Conservation (phyloP, 2,329 filamentous ascomycete genomes). For the Pestalotiopsis sp. region DNA sequence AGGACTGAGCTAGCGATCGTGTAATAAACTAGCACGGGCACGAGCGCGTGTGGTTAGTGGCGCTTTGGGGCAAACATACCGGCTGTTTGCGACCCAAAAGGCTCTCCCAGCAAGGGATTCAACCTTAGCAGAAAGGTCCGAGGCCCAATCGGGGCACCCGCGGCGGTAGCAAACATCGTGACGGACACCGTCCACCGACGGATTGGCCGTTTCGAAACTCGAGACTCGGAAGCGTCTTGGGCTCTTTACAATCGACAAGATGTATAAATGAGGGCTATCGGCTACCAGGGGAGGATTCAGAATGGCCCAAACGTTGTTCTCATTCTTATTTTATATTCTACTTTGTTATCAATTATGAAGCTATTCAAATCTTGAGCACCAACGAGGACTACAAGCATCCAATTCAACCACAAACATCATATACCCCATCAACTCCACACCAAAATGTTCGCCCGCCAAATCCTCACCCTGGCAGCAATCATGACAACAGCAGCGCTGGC, state of each 20-base stretch:
- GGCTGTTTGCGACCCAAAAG: neutral
- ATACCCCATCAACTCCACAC: neutral
- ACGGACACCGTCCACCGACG: neutral
- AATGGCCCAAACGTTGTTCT: too few relatives aligned
- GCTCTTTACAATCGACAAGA: accelerated
- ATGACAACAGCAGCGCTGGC: neutral
- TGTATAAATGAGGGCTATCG: too few relatives aligned
- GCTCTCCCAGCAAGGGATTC: neutral
- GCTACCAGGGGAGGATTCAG: too few relatives aligned
- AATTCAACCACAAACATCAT: neutral
- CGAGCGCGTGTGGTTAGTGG: neutral
- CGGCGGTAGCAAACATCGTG: neutral
- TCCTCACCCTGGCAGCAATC: neutral
- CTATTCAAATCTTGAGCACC: too few relatives aligned
- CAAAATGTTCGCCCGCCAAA: neutral
- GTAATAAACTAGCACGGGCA: neutral
- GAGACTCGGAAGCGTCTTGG: too few relatives aligned
- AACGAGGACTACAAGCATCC: neutral
- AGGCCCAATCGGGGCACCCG: neutral
- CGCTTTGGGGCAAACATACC: neutral
- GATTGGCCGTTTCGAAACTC: too few relatives aligned
- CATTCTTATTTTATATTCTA: too few relatives aligned
- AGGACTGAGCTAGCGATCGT: neutral
- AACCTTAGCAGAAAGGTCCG: neutral
- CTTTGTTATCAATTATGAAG: too few relatives aligned